Evolutionary conservation across 495 filamentous ascomycete species (phyloP).

Genomic region (Alectoria sarmentosa): DNA sequence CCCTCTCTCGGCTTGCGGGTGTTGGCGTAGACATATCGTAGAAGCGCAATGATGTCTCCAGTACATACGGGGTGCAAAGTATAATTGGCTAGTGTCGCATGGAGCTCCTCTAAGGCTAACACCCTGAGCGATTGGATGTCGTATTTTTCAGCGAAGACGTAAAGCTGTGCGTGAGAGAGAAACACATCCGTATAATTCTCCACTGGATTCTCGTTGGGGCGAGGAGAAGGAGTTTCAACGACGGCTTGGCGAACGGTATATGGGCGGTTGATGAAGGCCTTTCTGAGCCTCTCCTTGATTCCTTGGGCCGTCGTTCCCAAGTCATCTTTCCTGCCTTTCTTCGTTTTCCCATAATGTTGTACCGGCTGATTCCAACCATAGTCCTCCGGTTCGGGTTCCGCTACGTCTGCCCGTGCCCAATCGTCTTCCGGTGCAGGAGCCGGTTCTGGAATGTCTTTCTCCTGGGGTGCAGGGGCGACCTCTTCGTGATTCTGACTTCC

Average conservation of each 20-base stretch:
- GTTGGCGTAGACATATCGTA: constrained; percentile 32
- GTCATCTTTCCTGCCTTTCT: background rate
- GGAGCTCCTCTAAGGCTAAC: constrained; percentile 31
- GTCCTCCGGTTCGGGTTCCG: no score
- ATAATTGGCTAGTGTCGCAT: constrained; percentile 30
- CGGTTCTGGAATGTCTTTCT: no score
- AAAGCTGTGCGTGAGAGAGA: constrained; percentile 33
- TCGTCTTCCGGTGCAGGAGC: no score
- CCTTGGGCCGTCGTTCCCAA: background rate
- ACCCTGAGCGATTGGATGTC: constrained; percentile 28
- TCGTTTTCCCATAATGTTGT: background rate
- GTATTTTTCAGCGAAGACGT: constrained; percentile 35
- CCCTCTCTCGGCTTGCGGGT: constrained; percentile 6
- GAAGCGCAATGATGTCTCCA: constrained; percentile 29
- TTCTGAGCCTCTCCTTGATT: background rate
- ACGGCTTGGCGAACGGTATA: background rate
- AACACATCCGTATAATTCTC: constrained; percentile 36
- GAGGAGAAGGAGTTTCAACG: constrained; percentile 7
- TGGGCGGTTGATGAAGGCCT: constrained; percentile 13
- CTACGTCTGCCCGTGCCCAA: no score
- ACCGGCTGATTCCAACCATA: no score
- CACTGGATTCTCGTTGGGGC: constrained; percentile 1
- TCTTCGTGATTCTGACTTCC: background rate
- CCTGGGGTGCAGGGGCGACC: background rate
- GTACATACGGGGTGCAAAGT: constrained; percentile 26